Evolutionary conservation across 768 basidiomycete species (phyloP), one percentile per base, ranked within the genome.

Genomic region (Amanita rimosa): DNA sequence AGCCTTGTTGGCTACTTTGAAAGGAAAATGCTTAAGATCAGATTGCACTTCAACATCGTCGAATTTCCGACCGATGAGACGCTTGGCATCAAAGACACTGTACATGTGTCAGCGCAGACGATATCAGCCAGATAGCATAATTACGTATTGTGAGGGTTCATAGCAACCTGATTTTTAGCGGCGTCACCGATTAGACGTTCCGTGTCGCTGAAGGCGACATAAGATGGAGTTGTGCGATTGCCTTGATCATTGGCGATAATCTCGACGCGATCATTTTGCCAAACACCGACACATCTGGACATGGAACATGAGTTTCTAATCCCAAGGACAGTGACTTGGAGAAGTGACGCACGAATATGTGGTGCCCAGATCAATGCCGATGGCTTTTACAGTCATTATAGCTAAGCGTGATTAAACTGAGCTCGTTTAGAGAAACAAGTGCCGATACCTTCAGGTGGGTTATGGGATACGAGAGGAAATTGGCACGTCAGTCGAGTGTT

Each of bases 181-280:
- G 95, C 95, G 76, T 98, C 95, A 61, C 94, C 95, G 64, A 98
- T 97, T 58, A 98, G 79, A 73, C 95, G 93, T 76, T 97, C 95
- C 53, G 73, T 83, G 60, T 90, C 88, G 55, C 89, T 87, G 76
- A 95, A 95, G 44, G 93, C 83, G 67, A 96, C 93, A 66, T 94
- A 95, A 6, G 93, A 95, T 13, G 93, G 92, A 6, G 92, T 95
- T 7, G 93, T 95, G 50, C 92, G 85, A 73, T 95, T 90, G 64
- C 88, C 87, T 74, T 90, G 88, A 68, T 91, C 87, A 61, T 91
- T 91, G 70, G 87, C 87, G 64, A 97, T 97, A 74, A 96, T 96
- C 72, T 96, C 94, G 56, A 96, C 94, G 64, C 94, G 89, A 74
- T 98, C 95, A 62, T 96, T 93, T 77, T 94, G 90, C 93, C 94